phyloP scores from a whole-genome alignment of 306 rosid species.

The Rosa chinensis region DNA sequence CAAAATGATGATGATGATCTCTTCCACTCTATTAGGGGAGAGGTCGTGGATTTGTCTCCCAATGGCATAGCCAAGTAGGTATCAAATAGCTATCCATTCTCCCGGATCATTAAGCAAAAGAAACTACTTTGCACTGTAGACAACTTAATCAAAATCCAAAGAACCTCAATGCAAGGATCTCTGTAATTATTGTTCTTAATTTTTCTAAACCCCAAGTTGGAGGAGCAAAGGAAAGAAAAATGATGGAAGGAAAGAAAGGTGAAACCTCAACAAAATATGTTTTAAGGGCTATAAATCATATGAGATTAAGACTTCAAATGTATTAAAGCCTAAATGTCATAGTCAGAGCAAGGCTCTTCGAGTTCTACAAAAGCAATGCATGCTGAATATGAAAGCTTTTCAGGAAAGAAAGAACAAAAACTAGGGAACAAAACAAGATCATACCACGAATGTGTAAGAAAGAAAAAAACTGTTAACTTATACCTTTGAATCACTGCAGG shows the following conservation, averaged over 20 bases:
- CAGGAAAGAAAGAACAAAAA: background rate
- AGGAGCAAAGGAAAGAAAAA: too few relatives aligned
- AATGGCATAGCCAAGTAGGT: background rate
- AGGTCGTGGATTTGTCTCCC: background rate
- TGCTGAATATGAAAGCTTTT: background rate
- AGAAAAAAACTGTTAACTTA: slow-evolving; percentile 6
- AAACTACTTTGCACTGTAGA: background rate
- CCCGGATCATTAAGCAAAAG: background rate
- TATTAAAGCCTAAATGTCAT: background rate
- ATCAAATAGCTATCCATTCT: background rate
- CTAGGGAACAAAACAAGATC: slow-evolving; percentile 11
- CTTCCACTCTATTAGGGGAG: background rate
- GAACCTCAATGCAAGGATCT: background rate
- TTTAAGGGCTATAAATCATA: background rate
- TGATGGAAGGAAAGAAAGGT: background rate
- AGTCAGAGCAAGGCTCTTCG: background rate
- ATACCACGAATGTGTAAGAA: background rate
- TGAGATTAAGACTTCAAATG: background rate
- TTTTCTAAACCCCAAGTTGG: too few relatives aligned
- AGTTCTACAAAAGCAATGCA: background rate
- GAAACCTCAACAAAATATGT: background rate
- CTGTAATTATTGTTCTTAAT: background rate
- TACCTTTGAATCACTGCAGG: slow-evolving; percentile 67
- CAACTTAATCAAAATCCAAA: background rate
- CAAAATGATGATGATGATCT: background rate